Conservation (phyloP, 768 basidiomycete species). For the Trametes gibbosa region DNA sequence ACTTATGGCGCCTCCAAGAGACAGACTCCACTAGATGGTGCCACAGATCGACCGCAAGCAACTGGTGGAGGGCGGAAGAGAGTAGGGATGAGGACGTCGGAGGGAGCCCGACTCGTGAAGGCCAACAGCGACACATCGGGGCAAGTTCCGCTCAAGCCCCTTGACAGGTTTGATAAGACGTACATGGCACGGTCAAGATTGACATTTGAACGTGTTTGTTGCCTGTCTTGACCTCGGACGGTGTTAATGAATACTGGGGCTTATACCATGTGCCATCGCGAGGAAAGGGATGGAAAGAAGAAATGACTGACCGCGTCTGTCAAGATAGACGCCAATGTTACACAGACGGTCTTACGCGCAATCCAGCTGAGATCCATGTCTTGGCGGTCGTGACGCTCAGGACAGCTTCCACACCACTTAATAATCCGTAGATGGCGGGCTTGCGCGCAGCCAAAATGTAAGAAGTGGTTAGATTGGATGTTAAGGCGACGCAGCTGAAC, state of each 20-base stretch:
- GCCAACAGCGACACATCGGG: neutral
- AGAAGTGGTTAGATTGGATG: too few species aligned
- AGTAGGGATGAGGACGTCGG: neutral
- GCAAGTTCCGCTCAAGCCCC: neutral
- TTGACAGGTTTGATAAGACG: conserved; percentile 2
- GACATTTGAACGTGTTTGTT: neutral
- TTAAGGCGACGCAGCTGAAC: too few species aligned
- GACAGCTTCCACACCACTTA: too few species aligned
- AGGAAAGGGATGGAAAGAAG: neutral
- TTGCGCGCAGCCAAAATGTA: too few species aligned
- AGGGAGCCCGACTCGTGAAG: neutral
- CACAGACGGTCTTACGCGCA: too few species aligned
- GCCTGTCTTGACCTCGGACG: too few species aligned
- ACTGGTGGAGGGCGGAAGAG: neutral
- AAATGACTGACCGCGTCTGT: too few species aligned
- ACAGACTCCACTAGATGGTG: neutral
- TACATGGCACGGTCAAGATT: neutral
- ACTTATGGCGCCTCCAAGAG: neutral
- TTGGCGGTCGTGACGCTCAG: too few species aligned
- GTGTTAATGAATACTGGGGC: neutral
- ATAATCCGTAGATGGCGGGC: too few species aligned
- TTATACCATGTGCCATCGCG: neutral
- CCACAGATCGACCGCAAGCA: neutral
- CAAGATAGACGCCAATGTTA: too few species aligned
- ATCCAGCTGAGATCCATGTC: too few species aligned